Base-by-base conservation (phyloP, 345 rosid species). In the Luvunga scandens region DNA sequence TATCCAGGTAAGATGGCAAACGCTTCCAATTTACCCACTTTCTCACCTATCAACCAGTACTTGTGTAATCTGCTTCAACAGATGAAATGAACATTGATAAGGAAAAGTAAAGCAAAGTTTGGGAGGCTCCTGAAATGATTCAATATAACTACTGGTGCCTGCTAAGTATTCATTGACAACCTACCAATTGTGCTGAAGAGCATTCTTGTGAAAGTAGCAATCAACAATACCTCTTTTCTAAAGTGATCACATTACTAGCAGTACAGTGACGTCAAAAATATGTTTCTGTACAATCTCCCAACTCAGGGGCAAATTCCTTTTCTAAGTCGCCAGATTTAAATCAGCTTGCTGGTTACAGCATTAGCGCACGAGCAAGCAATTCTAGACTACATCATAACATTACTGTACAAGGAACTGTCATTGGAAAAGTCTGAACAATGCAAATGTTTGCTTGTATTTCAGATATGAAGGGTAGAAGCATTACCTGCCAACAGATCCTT, bases 1-100 rank as follows among this genome's bases (percentile, higher is more conserved):
- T 73, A 91, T 36, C 98, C 97, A 1, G 97, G 98, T 75, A 91
- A 79, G 72, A 85, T 72, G 48, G 98, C 97, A 14, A 95, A 73
- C 24, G 88, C 88, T 82, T 95, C 99, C 1, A 92, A 83, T 2
- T 84, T 90, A 77, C 97, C 97, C 25, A 91, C 92, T 85, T 89
- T 92, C 84, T 92, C 93, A 5, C 97, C 98, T 85, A 92, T 93
- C 79, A 95, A 83, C 99, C 97, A 93, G 81, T 93, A 92, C 83
- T 83, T 92, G 53, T 85, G 78, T 81, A 93, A 83, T 66, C 98
- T 95, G 83, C 87, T 83, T 82, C 27, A 75, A 74, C 33, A 76
- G 7, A 75, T 12, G 55, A 19, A 57, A 67, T n/a, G 50, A 77
- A 56, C 27, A n/a, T 65, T 14, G n/a, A 18, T 4, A 64, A 38